phyloP scores from a whole-genome alignment of 2,329 filamentous ascomycete genomes.

The Talaromyces sp. region DNA sequence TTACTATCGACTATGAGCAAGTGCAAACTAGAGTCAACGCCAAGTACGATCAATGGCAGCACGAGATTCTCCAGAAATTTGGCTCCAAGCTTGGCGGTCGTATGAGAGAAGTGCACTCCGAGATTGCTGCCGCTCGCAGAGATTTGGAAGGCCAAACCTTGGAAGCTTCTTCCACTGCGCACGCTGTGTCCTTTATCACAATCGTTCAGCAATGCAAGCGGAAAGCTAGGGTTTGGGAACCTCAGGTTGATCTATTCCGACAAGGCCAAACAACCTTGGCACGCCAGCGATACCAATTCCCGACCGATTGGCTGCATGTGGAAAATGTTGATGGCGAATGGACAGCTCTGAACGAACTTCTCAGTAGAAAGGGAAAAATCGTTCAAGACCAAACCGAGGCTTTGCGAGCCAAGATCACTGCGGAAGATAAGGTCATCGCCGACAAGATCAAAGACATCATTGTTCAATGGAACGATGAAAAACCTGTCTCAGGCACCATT shows the following conservation, averaged over 20 bases:
- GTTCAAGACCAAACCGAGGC: constrained; percentile 96
- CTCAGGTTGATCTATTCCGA: constrained; percentile 91
- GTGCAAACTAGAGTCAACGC: constrained; percentile 98
- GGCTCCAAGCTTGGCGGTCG: constrained; percentile 79
- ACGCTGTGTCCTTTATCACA: constrained; percentile 97
- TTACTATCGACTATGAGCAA: constrained; percentile 96
- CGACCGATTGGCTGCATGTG: constrained; percentile 88
- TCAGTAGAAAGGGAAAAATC: constrained; percentile 87
- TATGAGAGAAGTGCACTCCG: constrained; percentile 86
- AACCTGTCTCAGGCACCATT: constrained; percentile 91
- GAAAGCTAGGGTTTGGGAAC: constrained; percentile 88
- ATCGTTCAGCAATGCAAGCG: constrained; percentile 94
- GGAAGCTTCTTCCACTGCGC: constrained; percentile 89
- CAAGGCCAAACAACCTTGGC: constrained; percentile 90
- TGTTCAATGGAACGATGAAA: constrained; percentile 87
- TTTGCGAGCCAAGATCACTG: constrained; percentile 85
- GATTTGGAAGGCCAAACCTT: constrained; percentile 89
- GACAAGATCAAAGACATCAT: constrained; percentile 84
- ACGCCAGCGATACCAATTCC: constrained; percentile 89
- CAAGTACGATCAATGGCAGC: constrained; percentile 99
- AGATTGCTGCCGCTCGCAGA: constrained; percentile 82
- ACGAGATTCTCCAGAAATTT: constrained; percentile 93
- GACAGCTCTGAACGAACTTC: constrained; percentile 85
- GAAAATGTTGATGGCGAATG: constrained; percentile 96
- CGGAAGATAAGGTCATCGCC: constrained; percentile 85